These are phyloP conservation scores for Phialocephala subalpina DNA, from an alignment of 2,329 filamentous ascomycete genomes.

Conservation along the genomic window DNA sequence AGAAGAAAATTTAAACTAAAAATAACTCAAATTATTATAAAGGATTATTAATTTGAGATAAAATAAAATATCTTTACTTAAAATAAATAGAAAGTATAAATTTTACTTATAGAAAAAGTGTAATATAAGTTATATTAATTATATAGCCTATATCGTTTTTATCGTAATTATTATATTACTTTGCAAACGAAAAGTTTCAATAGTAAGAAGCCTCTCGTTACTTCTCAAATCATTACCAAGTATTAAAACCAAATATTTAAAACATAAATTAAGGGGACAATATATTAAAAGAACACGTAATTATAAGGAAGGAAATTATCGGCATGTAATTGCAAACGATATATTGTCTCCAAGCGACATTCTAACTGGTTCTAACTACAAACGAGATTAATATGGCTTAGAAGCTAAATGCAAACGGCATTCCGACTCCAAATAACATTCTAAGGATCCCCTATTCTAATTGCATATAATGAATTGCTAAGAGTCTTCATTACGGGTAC, in stretches of 20 bases:
- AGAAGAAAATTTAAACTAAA: not conserved
- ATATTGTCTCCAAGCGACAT: not conserved
- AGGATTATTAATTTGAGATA: not conserved
- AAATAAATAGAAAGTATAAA: not conserved
- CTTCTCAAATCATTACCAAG: not conserved
- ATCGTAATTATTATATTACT: not conserved
- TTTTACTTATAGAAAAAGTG: conserved; percentile 2
- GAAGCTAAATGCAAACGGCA: conserved; percentile 1
- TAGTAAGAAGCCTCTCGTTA: not conserved
- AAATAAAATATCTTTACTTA: not conserved
- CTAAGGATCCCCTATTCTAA: not conserved
- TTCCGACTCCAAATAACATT: conserved; percentile 1
- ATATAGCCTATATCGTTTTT: not conserved
- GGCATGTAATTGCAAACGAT: not conserved
- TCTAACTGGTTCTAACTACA: not conserved
- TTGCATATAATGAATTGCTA: not conserved
- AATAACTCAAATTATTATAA: not conserved
- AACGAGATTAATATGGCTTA: conserved; percentile 1
- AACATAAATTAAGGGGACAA: not conserved
- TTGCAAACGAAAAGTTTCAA: not conserved
- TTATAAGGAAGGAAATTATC: not conserved
- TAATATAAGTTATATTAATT: not conserved
- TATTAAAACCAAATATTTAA: not conserved
- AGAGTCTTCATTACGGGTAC: not conserved
- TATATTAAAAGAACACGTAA: not conserved